Percentiles rank a stretch among this genome's conserved stretches.
These are phyloP conservation scores for Helminthosporium solani DNA, from an alignment of 2,329 filamentous ascomycete species.

Conservation along the genomic window DNA sequence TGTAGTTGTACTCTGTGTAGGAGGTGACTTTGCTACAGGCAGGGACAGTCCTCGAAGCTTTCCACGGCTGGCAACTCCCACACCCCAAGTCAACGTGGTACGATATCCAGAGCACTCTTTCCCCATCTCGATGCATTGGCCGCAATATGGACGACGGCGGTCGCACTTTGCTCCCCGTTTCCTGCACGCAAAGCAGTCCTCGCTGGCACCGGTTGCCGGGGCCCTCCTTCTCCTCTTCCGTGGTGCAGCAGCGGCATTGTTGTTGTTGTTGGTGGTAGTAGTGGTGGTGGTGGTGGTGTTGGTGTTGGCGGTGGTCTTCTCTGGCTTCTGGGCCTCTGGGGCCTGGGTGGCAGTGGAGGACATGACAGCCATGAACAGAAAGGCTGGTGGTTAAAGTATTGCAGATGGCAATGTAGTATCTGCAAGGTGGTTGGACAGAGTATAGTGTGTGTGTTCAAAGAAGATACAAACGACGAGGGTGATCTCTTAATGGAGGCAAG, in stretches of 20 bases:
- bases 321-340: constrained; percentile 35
- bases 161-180: constrained; percentile 86
- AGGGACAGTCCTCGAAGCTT: constrained; percentile 89
- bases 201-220: constrained; percentile 81
- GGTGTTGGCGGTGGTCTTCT: constrained; percentile 22
- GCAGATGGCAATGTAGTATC: constrained; percentile 28
- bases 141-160: constrained; percentile 88
- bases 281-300: constrained; percentile 34
- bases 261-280: constrained; percentile 21
- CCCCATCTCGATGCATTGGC: constrained; percentile 86
- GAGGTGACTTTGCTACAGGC: constrained; percentile 54
- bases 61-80: constrained; percentile 91
- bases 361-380: constrained; percentile 31
- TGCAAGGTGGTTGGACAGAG: constrained; percentile 31
- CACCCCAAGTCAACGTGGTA: constrained; percentile 94
- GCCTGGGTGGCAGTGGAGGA: constrained; percentile 35
- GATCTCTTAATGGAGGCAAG: constrained; percentile 41
- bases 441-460: constrained; percentile 35
- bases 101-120: constrained; percentile 96
- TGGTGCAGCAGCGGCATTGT: constrained; percentile 35
- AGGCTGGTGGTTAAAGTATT: constrained; percentile 22
- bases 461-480: constrained; percentile 40
- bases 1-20: constrained; percentile 21
- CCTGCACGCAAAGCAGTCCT: constrained; percentile 93
- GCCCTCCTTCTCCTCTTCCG: constrained; percentile 81